phyloP scores from a whole-genome alignment of 2,329 filamentous ascomycete genomes.

The Dothidotthia symphoricarpi region DNA sequence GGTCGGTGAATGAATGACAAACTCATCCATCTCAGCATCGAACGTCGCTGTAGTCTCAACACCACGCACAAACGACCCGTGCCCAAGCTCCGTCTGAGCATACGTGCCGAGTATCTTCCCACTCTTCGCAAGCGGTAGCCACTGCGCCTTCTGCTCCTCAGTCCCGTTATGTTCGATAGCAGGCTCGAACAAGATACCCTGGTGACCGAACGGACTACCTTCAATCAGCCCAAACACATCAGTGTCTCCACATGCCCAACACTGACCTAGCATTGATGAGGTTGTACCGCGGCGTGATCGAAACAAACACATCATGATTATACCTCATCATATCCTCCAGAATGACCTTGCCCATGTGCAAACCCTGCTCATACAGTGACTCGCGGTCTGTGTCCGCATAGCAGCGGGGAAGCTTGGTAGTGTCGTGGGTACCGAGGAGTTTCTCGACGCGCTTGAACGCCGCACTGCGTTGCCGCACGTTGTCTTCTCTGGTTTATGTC shows the following conservation, averaged over 20 bases:
- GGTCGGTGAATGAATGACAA: conserved; percentile 51
- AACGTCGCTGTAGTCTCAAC: conserved; percentile 50
- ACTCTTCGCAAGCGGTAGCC: conserved; percentile 34
- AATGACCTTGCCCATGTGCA: conserved; percentile 20
- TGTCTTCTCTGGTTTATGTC: conserved; percentile 4
- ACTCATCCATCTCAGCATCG: conserved; percentile 45
- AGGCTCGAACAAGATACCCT: conserved; percentile 19
- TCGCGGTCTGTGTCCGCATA: conserved; percentile 27
- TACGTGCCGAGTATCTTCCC: conserved; percentile 48
- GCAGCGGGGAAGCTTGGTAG: conserved; percentile 18
- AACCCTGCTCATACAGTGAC: conserved; percentile 21
- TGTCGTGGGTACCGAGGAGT: conserved; percentile 13
- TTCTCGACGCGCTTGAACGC: conserved; percentile 18
- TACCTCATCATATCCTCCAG: conserved; percentile 21
- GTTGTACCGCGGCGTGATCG: conserved; percentile 12
- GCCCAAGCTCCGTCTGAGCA: conserved; percentile 52
- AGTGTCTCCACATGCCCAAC: too few species aligned
- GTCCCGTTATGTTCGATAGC: conserved; percentile 37
- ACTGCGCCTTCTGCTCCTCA: conserved; percentile 48
- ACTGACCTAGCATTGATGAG: conserved; percentile 13
- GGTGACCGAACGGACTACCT: conserved; percentile 15
- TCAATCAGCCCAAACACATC: background rate
- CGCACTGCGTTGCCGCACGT: conserved; percentile 10
- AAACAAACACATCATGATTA: conserved; percentile 22
- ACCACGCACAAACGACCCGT: conserved; percentile 52